Percentiles rank a stretch among this genome's conserved stretches.
Evolutionary conservation across 2,329 filamentous ascomycete species (phyloP).

Genomic region (Helotiales sp.): DNA sequence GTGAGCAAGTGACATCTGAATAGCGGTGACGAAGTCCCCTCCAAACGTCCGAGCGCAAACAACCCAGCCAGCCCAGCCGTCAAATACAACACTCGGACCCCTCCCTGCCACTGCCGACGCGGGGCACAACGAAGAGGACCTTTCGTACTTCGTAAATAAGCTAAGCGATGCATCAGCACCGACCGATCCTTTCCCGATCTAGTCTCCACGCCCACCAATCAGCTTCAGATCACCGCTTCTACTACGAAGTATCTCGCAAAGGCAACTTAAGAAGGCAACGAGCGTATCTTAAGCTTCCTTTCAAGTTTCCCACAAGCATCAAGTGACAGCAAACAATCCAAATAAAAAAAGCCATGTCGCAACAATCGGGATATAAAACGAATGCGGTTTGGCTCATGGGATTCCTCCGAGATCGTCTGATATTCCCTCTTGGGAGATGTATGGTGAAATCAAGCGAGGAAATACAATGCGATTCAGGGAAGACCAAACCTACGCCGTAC

Average conservation of each 20-base stretch:
- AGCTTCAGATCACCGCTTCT: background rate
- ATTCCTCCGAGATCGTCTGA: background rate
- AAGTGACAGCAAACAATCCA: background rate
- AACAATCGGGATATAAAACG: background rate
- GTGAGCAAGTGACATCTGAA: background rate
- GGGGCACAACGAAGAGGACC: conserved; percentile 11
- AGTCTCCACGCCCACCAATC: background rate
- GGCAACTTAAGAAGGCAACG: background rate
- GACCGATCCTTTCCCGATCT: conserved; percentile 8
- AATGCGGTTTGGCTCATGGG: background rate
- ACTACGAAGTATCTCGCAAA: too few species aligned
- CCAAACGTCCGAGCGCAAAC: conserved; percentile 3
- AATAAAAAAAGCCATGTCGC: background rate
- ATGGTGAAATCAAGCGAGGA: background rate
- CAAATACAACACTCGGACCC: conserved; percentile 15
- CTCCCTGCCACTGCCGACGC: conserved; percentile 22
- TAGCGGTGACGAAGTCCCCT: background rate
- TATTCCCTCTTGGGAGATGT: background rate
- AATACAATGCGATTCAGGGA: background rate
- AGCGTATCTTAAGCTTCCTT: background rate
- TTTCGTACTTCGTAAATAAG: too few species aligned
- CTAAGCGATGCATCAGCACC: conserved; percentile 15
- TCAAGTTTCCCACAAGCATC: background rate
- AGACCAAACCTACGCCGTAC: background rate
- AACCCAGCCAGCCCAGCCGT: background rate